Conservation (phyloP, 2,329 filamentous ascomycete species). For the Xylariaceae sp. region DNA sequence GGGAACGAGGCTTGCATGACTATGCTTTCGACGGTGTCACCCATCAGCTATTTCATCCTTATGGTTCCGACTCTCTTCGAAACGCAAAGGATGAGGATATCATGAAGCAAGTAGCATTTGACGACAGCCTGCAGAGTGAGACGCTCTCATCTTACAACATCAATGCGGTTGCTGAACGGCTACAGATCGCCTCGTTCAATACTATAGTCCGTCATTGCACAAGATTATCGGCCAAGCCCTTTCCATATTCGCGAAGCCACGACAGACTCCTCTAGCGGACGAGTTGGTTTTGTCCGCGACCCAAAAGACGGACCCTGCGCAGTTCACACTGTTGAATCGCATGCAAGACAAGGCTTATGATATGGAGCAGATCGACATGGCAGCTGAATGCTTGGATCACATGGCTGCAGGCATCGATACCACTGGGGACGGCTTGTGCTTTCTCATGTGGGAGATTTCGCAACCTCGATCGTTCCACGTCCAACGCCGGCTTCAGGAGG, state of each 20-base stretch:
- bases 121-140: slow-evolving; percentile 71
- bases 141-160: slow-evolving; percentile 4
- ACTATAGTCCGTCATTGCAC: slow-evolving; percentile 62
- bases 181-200: slow-evolving; percentile 63
- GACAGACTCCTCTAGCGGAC: slow-evolving; percentile 65
- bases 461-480: slow-evolving; percentile 59
- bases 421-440: slow-evolving; percentile 72
- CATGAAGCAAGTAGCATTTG: slow-evolving; percentile 73
- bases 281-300: slow-evolving; percentile 63
- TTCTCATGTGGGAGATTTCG: slow-evolving; percentile 75
- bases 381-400: slow-evolving; percentile 74
- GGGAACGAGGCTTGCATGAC: slow-evolving; percentile 58
- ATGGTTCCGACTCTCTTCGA: slow-evolving; percentile 66
- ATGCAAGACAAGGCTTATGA: slow-evolving; percentile 59
- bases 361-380: slow-evolving; percentile 61
- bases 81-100: slow-evolving; percentile 64
- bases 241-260: slow-evolving; percentile 58
- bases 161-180: slow-evolving; percentile 1
- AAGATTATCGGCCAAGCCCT: slow-evolving; percentile 54
- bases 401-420: slow-evolving; percentile 77
- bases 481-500: slow-evolving; percentile 60
- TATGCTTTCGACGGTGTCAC: slow-evolving; percentile 75
- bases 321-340: slow-evolving; percentile 65
- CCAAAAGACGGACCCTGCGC: slow-evolving; percentile 52
- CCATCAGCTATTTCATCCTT: slow-evolving; percentile 72